phyloP scores from a whole-genome alignment of 106 monocot species.

The Allium cepa region DNA sequence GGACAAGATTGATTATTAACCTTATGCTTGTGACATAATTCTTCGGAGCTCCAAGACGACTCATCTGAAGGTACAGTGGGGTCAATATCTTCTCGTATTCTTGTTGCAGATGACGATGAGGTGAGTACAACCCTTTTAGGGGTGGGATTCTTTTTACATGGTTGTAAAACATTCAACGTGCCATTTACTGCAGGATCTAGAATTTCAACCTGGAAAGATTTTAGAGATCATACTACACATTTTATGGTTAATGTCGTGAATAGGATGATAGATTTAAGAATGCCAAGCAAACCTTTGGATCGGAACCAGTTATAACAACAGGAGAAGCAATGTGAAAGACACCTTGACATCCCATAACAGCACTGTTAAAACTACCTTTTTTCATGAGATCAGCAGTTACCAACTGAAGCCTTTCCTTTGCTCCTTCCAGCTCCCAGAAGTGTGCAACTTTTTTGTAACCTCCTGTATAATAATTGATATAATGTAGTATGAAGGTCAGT shows the following conservation, averaged over 20 bases:
- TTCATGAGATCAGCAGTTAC: constrained; percentile 70
- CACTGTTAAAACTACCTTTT: constrained; percentile 79
- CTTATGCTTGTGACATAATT: constrained; percentile 56
- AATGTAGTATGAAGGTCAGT: no score
- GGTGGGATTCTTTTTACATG: constrained; percentile 76
- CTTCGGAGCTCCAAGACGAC: constrained; percentile 64
- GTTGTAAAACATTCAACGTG: constrained; percentile 65
- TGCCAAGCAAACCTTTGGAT: constrained; percentile 45
- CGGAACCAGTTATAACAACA: constrained; percentile 28
- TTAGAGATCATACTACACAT: background rate
- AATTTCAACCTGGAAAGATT: constrained; percentile 52
- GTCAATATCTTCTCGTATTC: constrained; percentile 42
- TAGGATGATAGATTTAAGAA: background rate
- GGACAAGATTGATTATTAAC: constrained; percentile 9
- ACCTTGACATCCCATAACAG: constrained; percentile 66
- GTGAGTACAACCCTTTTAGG: constrained; percentile 73
- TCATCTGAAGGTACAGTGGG: constrained; percentile 41
- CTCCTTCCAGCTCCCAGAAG: constrained; percentile 71
- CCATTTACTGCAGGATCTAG: constrained; percentile 73
- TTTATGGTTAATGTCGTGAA: background rate
- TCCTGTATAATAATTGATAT: constrained; percentile 14
- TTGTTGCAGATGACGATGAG: constrained; percentile 67
- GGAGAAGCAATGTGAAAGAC: constrained; percentile 94
- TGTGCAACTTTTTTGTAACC: constrained; percentile 55
- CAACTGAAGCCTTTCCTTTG: constrained; percentile 66